These are phyloP conservation scores for Paratinospora sagittata DNA, from an alignment of 164 flowering plant species.

Conservation along the genomic window DNA sequence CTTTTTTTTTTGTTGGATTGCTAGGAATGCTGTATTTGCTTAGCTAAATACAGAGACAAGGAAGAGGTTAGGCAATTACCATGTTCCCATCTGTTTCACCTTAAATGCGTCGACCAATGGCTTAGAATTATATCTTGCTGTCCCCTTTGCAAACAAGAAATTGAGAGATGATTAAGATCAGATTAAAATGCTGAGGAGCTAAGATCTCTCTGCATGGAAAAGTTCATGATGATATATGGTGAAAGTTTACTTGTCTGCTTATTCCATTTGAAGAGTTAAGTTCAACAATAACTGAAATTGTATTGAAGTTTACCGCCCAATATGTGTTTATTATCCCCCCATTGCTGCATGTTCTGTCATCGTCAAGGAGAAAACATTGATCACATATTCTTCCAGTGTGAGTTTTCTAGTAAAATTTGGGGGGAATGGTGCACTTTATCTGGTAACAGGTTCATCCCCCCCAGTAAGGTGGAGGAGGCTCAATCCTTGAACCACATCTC, in stretches of 20 bases:
- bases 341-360: no score
- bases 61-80: conserved; percentile 87
- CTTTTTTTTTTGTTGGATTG: conserved; percentile 9
- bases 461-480: no score
- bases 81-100: conserved; percentile 83
- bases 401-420: no score
- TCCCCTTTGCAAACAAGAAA: conserved; percentile 84
- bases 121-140: conserved; percentile 81
- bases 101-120: conserved; percentile 93
- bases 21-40: conserved; percentile 95
- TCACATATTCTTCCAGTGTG: no score
- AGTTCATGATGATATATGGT: conserved; percentile 11
- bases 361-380: no score
- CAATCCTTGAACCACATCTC: no score
- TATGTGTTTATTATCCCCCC: no score
- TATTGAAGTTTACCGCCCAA: not conserved
- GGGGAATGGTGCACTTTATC: no score
- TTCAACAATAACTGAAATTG: conserved; percentile 27
- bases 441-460: no score
- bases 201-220: not conserved
- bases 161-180: conserved; percentile 30
- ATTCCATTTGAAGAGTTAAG: conserved; percentile 24
- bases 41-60: conserved; percentile 71
- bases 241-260: conserved; percentile 33
- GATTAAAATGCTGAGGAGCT: not conserved